These are phyloP conservation scores for Cordyceps cicadae DNA, from an alignment of 2,329 filamentous ascomycete species.

Conservation along the genomic window DNA sequence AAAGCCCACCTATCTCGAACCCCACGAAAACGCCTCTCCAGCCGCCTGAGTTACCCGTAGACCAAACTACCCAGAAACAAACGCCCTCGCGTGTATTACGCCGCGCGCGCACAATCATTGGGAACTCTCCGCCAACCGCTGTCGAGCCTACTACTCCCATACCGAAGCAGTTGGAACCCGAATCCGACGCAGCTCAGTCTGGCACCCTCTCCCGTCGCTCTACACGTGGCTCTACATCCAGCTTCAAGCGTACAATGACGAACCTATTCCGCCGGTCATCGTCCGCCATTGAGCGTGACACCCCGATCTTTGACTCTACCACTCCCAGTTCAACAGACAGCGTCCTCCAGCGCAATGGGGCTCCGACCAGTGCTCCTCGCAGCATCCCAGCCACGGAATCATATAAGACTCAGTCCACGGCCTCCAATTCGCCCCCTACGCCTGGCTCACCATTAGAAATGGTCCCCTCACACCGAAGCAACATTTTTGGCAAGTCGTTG, in stretches of 20 bases:
- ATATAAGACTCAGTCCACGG: constrained; percentile 39
- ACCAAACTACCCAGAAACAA: constrained; percentile 12
- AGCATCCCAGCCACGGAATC: constrained; percentile 18
- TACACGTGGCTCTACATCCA: constrained; percentile 34
- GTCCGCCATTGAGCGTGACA: constrained; percentile 23
- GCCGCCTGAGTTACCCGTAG: not conserved
- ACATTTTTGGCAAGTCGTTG: constrained; percentile 22
- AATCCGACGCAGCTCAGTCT: constrained; percentile 13
- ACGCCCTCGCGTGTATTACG: constrained; percentile 8
- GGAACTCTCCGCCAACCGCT: not conserved
- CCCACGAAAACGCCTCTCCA: constrained; percentile 4
- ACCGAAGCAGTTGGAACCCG: not conserved
- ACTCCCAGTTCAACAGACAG: constrained; percentile 11
- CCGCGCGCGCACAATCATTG: constrained; percentile 8
- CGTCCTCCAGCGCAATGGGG: constrained; percentile 20
- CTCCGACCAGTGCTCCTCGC: constrained; percentile 29
- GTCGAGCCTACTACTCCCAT: not conserved
- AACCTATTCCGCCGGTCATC: constrained; percentile 39
- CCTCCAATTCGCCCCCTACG: constrained; percentile 43
- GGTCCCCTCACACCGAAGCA: constrained; percentile 22
- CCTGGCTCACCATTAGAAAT: constrained; percentile 39
- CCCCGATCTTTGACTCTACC: constrained; percentile 16
- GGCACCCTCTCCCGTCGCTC: constrained; percentile 30
- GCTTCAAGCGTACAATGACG: constrained; percentile 42
- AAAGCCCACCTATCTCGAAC: constrained; percentile 6